These are phyloP conservation scores for Phytophthora hibernalis DNA, from an alignment of 352 stramenopile genomes.

Conservation along the genomic window DNA sequence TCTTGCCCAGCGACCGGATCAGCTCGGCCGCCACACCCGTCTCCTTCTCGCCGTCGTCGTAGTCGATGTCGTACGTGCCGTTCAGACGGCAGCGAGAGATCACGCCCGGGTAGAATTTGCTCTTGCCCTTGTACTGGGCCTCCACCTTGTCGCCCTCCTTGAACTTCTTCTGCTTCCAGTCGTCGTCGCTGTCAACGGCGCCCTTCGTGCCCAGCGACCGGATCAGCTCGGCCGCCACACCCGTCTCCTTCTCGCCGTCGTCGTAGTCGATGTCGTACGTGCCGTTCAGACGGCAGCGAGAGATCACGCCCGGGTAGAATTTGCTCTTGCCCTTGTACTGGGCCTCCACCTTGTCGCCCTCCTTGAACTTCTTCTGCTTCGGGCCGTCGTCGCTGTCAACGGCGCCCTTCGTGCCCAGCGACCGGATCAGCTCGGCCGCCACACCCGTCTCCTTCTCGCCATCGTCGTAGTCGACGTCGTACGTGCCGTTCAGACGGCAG, in stretches of 20 bases:
- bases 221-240: conserved; percentile 29
- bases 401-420: conserved; percentile 24
- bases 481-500: conserved; percentile 71
- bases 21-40: conserved; percentile 29
- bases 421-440: conserved; percentile 47
- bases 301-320: conserved; percentile 71
- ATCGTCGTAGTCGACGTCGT: conserved; percentile 85
- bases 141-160: conserved; percentile 29
- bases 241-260: conserved; percentile 32
- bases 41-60: conserved; percentile 31
- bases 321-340: conserved; percentile 66
- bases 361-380: conserved; percentile 33
- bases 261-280: conserved; percentile 36
- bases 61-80: conserved; percentile 33
- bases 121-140: conserved; percentile 34
- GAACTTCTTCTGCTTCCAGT: conserved; percentile 27
- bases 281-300: conserved; percentile 38
- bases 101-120: conserved; percentile 30
- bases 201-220: conserved; percentile 21
- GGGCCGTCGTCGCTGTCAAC: conserved; percentile 27
- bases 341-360: conserved; percentile 60
- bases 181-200: conserved; percentile 25
- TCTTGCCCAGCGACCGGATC: conserved; percentile 27
- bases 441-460: conserved; percentile 73
- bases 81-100: conserved; percentile 30